A percentile compares a stretch with the other conserved stretches of the same genome.
Conservation (phyloP, 2,329 filamentous ascomycete species). For the Neonectria punicea region DNA sequence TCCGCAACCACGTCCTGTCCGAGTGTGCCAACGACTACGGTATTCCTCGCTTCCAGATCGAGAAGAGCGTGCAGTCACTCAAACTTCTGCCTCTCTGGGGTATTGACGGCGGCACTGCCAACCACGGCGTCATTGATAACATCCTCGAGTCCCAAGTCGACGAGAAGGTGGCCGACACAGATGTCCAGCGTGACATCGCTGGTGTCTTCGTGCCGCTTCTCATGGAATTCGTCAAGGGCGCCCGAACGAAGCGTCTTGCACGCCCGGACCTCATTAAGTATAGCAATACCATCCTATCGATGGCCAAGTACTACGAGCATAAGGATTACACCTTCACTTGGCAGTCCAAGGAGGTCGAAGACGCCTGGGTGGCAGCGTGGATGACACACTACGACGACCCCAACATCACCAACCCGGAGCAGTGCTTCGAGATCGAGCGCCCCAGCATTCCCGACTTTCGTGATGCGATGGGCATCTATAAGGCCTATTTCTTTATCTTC, state of each 20-base stretch:
- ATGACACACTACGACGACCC: slow-evolving; percentile 25
- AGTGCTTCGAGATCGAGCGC: slow-evolving; percentile 32
- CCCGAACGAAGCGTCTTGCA: slow-evolving; percentile 26
- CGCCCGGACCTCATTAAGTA: slow-evolving; percentile 31
- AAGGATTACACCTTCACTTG: slow-evolving; percentile 32
- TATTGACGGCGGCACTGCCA: slow-evolving; percentile 31
- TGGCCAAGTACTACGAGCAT: slow-evolving; percentile 34
- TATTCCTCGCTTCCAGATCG: slow-evolving; percentile 34
- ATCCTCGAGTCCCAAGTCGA: slow-evolving; percentile 32
- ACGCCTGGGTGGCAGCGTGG: slow-evolving; percentile 31
- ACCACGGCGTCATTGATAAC: slow-evolving; percentile 33
- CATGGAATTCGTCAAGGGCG: slow-evolving; percentile 33
- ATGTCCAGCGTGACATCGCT: slow-evolving; percentile 23
- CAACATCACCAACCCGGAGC: slow-evolving; percentile 25
- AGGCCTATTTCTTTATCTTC: slow-evolving; percentile 34
- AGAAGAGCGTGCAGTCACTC: slow-evolving; percentile 35
- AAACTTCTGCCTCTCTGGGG: slow-evolving; percentile 35
- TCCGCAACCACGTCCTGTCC: slow-evolving; percentile 33
- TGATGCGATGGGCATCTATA: slow-evolving; percentile 27
- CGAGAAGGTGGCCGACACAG: slow-evolving; percentile 29
- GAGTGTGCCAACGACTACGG: slow-evolving; percentile 36
- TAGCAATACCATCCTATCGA: slow-evolving; percentile 29
- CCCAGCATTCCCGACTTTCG: slow-evolving; percentile 30
- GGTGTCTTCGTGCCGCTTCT: slow-evolving; percentile 29
- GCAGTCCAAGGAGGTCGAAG: slow-evolving; percentile 26